Base-by-base conservation (phyloP, 1,139 yeast genomes). In the Pichia sp. region DNA sequence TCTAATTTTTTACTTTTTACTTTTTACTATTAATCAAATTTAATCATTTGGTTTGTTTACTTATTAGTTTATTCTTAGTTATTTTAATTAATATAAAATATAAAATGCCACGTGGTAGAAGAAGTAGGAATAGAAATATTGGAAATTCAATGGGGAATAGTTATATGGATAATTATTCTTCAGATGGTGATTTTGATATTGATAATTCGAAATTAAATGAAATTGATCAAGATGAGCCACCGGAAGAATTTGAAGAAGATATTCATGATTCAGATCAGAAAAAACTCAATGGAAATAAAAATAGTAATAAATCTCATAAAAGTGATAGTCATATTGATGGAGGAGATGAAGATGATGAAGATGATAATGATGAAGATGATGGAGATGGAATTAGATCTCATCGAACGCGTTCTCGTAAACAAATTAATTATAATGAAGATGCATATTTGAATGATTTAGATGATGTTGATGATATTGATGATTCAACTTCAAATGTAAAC, bases 361-460 rank as follows among this genome's bases (percentile, higher is more conserved):
- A 22, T 31, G n/a, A 4, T 22, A 31, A 9, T 27, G 32, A 32
- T 20, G 37, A 35, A 10, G 38, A 37, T 11, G 39, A 24, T 25
- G 20, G 20, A 9, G 40, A 40, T 9, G 16, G 24, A 7, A 35
- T 50, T 6, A 61, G 53, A 36, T 43, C 55, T 40, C 59, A 48
- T 29, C 48, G 58, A 42, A 56, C 54, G 43, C 59, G 62, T 42
- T 46, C 54, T 37, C 54, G 57, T 26, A 51, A 51, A 30, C 41
- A 54, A 12, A 58, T 63, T 30, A 60, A 60, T 38, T 64, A 63
- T 46, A 62, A 63, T 46, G 68, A 64, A 47, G 62, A 62, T 40
- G 53, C 51, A 7, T 28, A 24, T 6, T 23, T 40, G 0, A 33
- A 34, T 20, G 48, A 36, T 16, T 29, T 44, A 6, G 45, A 39